Percentiles rank a stretch among this genome's conserved stretches.
Evolutionary conservation across 2,329 filamentous ascomycete genomes (phyloP).

Genomic region (Cercospora sesami): DNA sequence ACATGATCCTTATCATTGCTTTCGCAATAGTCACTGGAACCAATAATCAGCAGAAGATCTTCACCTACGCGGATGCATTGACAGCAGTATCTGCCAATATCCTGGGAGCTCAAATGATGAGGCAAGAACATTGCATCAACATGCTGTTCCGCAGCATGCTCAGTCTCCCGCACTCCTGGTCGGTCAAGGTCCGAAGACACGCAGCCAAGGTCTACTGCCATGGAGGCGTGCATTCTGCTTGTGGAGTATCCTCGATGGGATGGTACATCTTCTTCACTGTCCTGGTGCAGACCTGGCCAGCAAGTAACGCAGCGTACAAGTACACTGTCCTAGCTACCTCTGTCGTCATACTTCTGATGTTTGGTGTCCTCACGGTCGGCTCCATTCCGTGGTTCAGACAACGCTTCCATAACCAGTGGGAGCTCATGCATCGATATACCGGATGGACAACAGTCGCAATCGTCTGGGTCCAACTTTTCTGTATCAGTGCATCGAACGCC

Average conservation of each 20-base stretch:
- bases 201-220: constrained; percentile 46
- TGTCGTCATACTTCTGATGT: constrained; percentile 56
- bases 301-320: constrained; percentile 13
- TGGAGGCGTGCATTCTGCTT: constrained; percentile 45
- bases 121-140: constrained; percentile 47
- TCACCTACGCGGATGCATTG: constrained; percentile 33
- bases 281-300: constrained; percentile 34
- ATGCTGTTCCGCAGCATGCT: constrained; percentile 39
- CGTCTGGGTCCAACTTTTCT: constrained; percentile 64
- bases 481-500: constrained; percentile 39
- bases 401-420: constrained; percentile 67
- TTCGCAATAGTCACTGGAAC: not conserved
- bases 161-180: constrained; percentile 38
- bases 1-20: constrained; percentile 30
- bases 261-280: constrained; percentile 49
- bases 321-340: constrained; percentile 51
- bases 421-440: constrained; percentile 68
- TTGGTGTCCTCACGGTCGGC: constrained; percentile 60
- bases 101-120: constrained; percentile 39
- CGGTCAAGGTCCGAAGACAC: constrained; percentile 39
- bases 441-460: constrained; percentile 68
- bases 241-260: constrained; percentile 40
- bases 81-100: constrained; percentile 41
- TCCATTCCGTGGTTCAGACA: constrained; percentile 65
- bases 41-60: not conserved